Base-by-base conservation (phyloP, 2,329 filamentous ascomycete species). In the Dendrostoma leiphaemia region DNA sequence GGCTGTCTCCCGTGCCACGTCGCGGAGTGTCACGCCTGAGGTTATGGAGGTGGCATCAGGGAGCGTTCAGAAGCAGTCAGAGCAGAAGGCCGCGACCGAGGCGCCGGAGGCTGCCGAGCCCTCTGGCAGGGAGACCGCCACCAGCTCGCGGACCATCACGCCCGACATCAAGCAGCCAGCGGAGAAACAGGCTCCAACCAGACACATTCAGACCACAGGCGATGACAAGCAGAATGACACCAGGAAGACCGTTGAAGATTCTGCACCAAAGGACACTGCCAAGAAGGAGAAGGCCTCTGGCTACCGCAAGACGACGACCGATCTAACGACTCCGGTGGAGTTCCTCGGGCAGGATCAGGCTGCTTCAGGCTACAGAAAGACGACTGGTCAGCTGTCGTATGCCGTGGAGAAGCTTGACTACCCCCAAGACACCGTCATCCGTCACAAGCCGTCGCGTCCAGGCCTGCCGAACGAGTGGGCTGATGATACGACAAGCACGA, bases 371-470 rank as follows among this genome's bases (percentile, higher is more conserved):
- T 57, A 57, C 50, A 57, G 47, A 12, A 54, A 54, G 24, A 45
- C 48, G 2, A 31, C 26, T 7, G 28, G 32, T 13, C 32, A 54
- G 24, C 29, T 54, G 4, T 43, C 41, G 10, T 48, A 24, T 5
- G 28, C 51, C 3, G 45, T 52, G 6, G 54, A 57, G 15, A 17
- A 43, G 2, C 17, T 54, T 21, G 21, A 46, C 10, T 13, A 50
- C 35, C 35, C 34, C 26, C 21, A 17, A 7, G 34, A 38, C n/a
- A 57, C 54, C 10, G 54, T 57, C 35, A 54, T 57, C 29, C 54
- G 54, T 2, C 51, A 54, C 48, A 55, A 47, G 31, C 21, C 45
- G 23, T 24, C 45, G 23, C 51, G 41, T 24, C 26, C 3, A 2
- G 10, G 21, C 26, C 34, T 46, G 9, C 58, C 53, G 43, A 31